Base-by-base conservation (phyloP, 2,329 filamentous ascomycete species). In the Teratosphaeria destructans region DNA sequence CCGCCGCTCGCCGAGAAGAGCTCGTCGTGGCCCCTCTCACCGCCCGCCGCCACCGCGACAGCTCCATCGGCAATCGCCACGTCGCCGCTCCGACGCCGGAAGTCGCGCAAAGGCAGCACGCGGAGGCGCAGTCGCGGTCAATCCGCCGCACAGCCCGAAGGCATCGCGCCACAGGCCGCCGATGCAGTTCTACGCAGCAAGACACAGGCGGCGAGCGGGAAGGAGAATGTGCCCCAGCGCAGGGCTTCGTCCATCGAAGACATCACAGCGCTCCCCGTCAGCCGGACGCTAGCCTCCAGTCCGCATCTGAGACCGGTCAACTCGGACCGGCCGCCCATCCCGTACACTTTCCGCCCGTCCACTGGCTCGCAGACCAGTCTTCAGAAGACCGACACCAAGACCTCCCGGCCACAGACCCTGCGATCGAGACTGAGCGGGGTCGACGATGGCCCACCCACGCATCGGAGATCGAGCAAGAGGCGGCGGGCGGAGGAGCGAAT, bases 401-500 rank as follows among this genome's bases (percentile, higher is more conserved):
- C 52, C 3, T 64, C 70, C 68, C 63, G 67, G 57, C 67, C 72
- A 34, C 63, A 70, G 58, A 71, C 68, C 11, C 69, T 62, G 65
- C 72, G 62, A 64, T 71, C 64, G 71, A 78, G 72, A 71, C 55
- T 68, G 73, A 68, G 74, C 78, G 68, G 71, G 78, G 71, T 65
- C 67, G 77, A 62, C 70, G 77, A 67, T 72, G 76, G 65, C 70
- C 73, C 78, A 27, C 75, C 87, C 32, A 75, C 83, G 57, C 83
- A 85, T 61, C 85, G 86, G 62, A 90, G 85, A 69, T 88, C 88
- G 49, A 91, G 85, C 77, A 95, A 74, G 65, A 58, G 58, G 75
- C 85, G 86, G 75, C 85, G 86, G 68, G 86, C 87, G 66, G 81
- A 87, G 63, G 89, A 95, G 63, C 83, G 85, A 70, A 81, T 87